phyloP scores from a whole-genome alignment of 176 grass and related monocot species.

The Thalia dealbata region DNA sequence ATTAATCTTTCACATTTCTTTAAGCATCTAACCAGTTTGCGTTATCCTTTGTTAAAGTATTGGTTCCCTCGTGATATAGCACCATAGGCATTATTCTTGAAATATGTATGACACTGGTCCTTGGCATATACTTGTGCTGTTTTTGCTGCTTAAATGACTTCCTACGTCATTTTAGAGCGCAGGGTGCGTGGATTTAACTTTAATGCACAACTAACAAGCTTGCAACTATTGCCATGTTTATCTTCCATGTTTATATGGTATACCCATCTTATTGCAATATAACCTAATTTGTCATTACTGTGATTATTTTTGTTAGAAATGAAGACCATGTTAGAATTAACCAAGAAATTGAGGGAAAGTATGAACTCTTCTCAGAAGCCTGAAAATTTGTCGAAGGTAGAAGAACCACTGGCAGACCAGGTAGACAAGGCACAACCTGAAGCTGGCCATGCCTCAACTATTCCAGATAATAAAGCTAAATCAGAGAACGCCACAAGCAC shows the following conservation, averaged over 20 bases:
- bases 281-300: not conserved
- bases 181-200: not conserved
- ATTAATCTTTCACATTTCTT: not conserved
- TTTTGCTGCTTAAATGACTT: not conserved
- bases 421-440: slow-evolving; percentile 17
- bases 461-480: slow-evolving; percentile 1
- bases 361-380: slow-evolving; percentile 23
- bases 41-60: not conserved
- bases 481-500: slow-evolving; percentile 12
- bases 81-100: not conserved
- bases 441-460: not conserved
- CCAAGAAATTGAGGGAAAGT: slow-evolving; percentile 35
- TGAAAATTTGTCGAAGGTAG: slow-evolving; percentile 21
- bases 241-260: not conserved
- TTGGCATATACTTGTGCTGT: not conserved
- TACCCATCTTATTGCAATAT: not conserved
- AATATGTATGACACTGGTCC: slow-evolving; percentile 5
- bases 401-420: slow-evolving; percentile 6
- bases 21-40: not conserved
- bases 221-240: not conserved
- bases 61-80: not conserved
- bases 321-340: slow-evolving; percentile 42
- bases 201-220: not conserved
- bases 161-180: not conserved
- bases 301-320: slow-evolving; percentile 34